Base-by-base conservation (phyloP, 805 yeast genomes). In the Candida xyloterini region DNA sequence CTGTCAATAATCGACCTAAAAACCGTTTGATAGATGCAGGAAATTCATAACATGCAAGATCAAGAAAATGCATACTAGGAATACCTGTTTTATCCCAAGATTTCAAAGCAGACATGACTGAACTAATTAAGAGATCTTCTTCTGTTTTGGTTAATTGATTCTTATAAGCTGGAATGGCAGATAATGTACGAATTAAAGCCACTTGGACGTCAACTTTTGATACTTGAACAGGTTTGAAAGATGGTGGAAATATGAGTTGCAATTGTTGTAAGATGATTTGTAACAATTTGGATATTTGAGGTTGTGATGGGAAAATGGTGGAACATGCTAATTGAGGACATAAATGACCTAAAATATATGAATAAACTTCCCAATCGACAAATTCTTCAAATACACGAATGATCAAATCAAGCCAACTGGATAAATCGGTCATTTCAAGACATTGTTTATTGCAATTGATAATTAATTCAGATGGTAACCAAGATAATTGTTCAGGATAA, bases 71-170 rank as follows among this genome's bases (percentile, higher is more conserved):
- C 21, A 89, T 74, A 48, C 88, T 78, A 3, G 95, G 88, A 25
- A 81, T 74, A 0, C 88, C 85, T 0, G 95, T 79, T 44, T 76
- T 77, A 44, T 87, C 88, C 86, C 90, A 83, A 1, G 88, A 79
- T 15, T 79, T 73, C 38, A 85, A 60, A 0, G 86, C 85, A 32
- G 71, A 62, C 10, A 81, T 65, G 20, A 83, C 66, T 0, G 88
- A 70, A 40, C 71, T 72, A 13, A 85, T 70, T 16, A 86, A 66
- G 42, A 71, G 76, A 53, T 84, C 90, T 44, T 81, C 79, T 34
- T 81, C 86, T 14, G 59, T 62, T 44, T 75, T 78, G 7, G 76
- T 56, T 45, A 80, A 75, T 18, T 66, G 57, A 14, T 65, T 66
- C 43, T 76, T 80, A 48, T 81, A 82, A 1, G 85, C 84, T 7